A percentile compares a stretch with the other conserved stretches of the same genome.
Conservation (phyloP, 2,329 filamentous ascomycete genomes). For the Trematosphaeria pertusa region DNA sequence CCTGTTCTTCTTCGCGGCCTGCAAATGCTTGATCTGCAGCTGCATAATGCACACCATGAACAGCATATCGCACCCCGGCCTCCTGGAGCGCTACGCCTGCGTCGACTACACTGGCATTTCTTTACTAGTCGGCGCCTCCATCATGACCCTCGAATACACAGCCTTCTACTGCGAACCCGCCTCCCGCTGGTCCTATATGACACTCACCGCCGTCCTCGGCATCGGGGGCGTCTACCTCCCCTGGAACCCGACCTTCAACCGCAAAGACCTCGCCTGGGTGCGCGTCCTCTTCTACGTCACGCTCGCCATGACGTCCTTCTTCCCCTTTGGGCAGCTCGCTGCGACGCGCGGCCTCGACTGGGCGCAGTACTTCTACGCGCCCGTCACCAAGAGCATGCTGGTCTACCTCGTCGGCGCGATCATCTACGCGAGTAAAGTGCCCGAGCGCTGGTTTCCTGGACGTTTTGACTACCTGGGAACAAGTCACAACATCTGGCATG, state of each 20-base stretch:
- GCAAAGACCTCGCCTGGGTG: conserved; percentile 88
- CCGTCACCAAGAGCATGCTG: conserved; percentile 79
- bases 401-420: conserved; percentile 87
- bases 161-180: conserved; percentile 97
- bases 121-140: conserved; percentile 90
- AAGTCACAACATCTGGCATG: conserved; percentile 97
- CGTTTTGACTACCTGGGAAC: conserved; percentile 95
- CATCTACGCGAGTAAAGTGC: conserved; percentile 90
- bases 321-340: conserved; percentile 85
- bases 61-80: conserved; percentile 85
- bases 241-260: conserved; percentile 96
- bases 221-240: conserved; percentile 88
- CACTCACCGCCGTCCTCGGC: conserved; percentile 79
- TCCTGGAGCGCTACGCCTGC: conserved; percentile 95
- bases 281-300: conserved; percentile 91
- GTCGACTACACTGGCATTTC: conserved; percentile 99
- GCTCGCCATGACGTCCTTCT: conserved; percentile 84
- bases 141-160: conserved; percentile 98
- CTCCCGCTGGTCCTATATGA: conserved; percentile 86
- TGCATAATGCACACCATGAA: conserved; percentile 99
- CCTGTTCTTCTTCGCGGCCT: conserved; percentile 94
- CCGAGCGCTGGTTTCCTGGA: conserved; percentile 91
- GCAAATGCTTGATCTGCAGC: conserved; percentile 92
- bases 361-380: conserved; percentile 90
- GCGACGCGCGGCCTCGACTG: conserved; percentile 78